These are phyloP conservation scores for Hawksworthiomyces lignivorus DNA, from an alignment of 2,329 filamentous ascomycete genomes.

Conservation along the genomic window DNA sequence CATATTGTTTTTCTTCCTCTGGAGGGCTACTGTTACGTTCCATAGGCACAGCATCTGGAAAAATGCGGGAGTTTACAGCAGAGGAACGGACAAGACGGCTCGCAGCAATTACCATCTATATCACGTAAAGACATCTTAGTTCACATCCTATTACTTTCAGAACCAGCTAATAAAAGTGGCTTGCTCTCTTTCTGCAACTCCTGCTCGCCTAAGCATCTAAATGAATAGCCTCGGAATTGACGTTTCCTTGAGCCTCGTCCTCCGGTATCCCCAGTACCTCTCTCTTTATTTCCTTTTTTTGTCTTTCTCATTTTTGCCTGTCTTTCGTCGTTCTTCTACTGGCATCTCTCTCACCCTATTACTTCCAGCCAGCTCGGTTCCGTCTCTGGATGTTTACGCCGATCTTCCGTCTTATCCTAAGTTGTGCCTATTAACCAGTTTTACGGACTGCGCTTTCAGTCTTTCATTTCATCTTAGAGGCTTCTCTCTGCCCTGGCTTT, in stretches of 20 bases:
- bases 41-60: conserved; percentile 2
- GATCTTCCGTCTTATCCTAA: no score
- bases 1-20: background rate
- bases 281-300: background rate
- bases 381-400: no score
- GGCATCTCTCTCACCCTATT: no score
- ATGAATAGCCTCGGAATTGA: background rate
- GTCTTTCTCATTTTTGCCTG: background rate
- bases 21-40: background rate
- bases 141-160: background rate
- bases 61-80: conserved; percentile 5
- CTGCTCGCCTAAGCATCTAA: conserved; percentile 1
- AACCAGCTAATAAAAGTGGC: no score
- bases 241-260: background rate
- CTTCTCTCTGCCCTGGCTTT: no score
- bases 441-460: no score
- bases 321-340: background rate
- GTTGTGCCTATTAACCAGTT: no score
- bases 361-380: no score
- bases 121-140: background rate
- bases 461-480: no score
- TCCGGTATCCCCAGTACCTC: no score
- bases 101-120: background rate
- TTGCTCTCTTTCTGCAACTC: no score
- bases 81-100: conserved; percentile 4